Conservation (phyloP, 1,284 basidiomycete genomes). For the Bondarzewia mesenterica region DNA sequence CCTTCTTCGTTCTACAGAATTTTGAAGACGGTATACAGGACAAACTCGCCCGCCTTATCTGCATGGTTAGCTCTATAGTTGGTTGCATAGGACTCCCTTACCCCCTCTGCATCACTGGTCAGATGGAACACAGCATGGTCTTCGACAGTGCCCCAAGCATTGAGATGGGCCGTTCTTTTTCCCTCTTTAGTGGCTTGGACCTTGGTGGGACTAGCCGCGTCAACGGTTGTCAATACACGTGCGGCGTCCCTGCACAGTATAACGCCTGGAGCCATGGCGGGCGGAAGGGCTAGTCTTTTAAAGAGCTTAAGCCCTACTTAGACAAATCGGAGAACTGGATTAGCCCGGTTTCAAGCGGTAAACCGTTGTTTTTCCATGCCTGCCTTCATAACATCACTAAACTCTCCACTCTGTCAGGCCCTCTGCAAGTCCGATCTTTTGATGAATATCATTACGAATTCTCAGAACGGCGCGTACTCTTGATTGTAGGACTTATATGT, state of each 20-base stretch:
- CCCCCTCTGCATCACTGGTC: slow-evolving; percentile 8
- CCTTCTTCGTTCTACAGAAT: background rate
- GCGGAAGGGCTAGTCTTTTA: slow-evolving; percentile 1
- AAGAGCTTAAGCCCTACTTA: slow-evolving; percentile 5
- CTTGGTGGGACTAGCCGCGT: slow-evolving; percentile 6
- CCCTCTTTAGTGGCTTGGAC: slow-evolving; percentile 1
- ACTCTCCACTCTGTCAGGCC: background rate
- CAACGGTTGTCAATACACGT: slow-evolving; percentile 6
- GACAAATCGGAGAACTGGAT: slow-evolving; percentile 5
- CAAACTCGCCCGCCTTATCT: too few species aligned
- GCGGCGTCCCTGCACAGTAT: slow-evolving; percentile 3
- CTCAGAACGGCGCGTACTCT: background rate
- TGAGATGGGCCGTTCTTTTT: slow-evolving; percentile 3
- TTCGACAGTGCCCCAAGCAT: slow-evolving; percentile 3
- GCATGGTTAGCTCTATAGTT: background rate
- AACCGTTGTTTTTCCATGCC: background rate
- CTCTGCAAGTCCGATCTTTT: slow-evolving; percentile 2
- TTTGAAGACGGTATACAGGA: too few species aligned
- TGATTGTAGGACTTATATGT: background rate
- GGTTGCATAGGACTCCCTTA: slow-evolving; percentile 4
- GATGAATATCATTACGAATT: background rate
- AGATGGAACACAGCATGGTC: slow-evolving; percentile 7
- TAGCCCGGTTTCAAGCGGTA: background rate
- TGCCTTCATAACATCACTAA: background rate
- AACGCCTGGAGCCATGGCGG: slow-evolving; percentile 5